These are phyloP conservation scores for Danielia reshetovae DNA, from an alignment of 805 yeast species.

Conservation along the genomic window DNA sequence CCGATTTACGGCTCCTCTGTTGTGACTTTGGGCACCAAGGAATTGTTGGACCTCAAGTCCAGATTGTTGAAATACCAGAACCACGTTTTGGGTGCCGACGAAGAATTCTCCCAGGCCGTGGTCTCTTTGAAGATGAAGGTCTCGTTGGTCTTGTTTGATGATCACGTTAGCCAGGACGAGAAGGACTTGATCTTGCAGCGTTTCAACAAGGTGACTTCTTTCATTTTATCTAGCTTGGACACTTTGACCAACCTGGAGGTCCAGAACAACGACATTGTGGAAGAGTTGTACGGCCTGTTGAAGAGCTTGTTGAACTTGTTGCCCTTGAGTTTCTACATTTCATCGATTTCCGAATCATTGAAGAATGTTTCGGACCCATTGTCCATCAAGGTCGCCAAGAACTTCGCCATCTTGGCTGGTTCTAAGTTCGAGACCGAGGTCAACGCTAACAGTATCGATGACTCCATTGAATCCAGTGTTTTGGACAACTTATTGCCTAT, in stretches of 20 bases:
- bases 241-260: constrained; percentile 18
- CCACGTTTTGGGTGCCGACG: constrained; percentile 37
- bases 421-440: constrained; percentile 69
- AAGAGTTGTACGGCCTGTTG: constrained; percentile 51
- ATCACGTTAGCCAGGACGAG: constrained; percentile 24
- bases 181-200: constrained; percentile 28
- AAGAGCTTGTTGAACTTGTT: constrained; percentile 62
- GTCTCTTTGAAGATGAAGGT: constrained; percentile 48
- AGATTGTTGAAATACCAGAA: constrained; percentile 56
- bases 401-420: constrained; percentile 58
- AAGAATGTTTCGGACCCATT: constrained; percentile 29
- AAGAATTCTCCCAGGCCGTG: constrained; percentile 15
- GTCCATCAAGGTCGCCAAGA: constrained; percentile 53
- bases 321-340: constrained; percentile 71
- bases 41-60: constrained; percentile 45
- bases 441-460: constrained; percentile 37
- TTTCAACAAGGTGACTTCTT: constrained; percentile 32
- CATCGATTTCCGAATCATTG: constrained; percentile 48
- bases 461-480: constrained; percentile 46
- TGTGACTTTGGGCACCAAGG: constrained; percentile 46
- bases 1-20: constrained; percentile 63
- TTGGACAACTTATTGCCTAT: constrained; percentile 50
- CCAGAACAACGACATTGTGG: constrained; percentile 25
- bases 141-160: constrained; percentile 46
- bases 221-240: constrained; percentile 37